These are phyloP conservation scores for Mercurialis annua DNA, from an alignment of 345 rosid species.

Conservation along the genomic window DNA sequence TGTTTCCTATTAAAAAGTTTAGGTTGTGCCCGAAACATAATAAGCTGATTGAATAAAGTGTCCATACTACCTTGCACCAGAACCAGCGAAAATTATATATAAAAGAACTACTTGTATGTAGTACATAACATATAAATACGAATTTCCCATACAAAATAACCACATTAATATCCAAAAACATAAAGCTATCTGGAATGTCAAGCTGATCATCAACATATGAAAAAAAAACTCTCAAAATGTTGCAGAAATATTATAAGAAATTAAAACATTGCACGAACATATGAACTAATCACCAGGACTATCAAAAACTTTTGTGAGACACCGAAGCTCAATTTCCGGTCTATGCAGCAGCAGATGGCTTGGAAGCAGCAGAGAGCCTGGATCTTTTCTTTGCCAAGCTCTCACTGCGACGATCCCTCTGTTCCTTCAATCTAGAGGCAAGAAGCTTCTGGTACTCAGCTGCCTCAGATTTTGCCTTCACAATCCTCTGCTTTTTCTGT, in stretches of 20 bases:
- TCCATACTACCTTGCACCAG: too few relatives aligned
- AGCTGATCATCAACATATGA: not conserved
- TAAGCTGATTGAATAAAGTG: too few relatives aligned
- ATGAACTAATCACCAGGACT: not conserved
- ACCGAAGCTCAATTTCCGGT: not conserved
- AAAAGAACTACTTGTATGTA: too few relatives aligned
- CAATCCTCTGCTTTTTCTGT: slow-evolving; percentile 80
- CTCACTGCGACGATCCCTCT: slow-evolving; percentile 76
- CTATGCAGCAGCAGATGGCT: slow-evolving; percentile 62
- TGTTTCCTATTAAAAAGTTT: too few relatives aligned
- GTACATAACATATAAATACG: too few relatives aligned
- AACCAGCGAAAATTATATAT: too few relatives aligned
- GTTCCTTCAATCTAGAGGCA: slow-evolving; percentile 79
- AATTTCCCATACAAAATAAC: not conserved
- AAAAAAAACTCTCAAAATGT: not conserved
- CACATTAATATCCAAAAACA: not conserved
- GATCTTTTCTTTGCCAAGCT: slow-evolving; percentile 91
- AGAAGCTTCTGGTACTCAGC: slow-evolving; percentile 91
- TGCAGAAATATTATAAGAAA: too few relatives aligned
- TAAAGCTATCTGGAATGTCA: slow-evolving; percentile 9
- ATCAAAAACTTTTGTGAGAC: slow-evolving; percentile 10
- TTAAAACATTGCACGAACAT: not conserved
- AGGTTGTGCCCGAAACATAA: too few relatives aligned
- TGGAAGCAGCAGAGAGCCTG: slow-evolving; percentile 71
- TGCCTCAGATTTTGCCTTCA: slow-evolving; percentile 86